Conservation (phyloP, 768 basidiomycete genomes). For the Plicaturopsis crispa region DNA sequence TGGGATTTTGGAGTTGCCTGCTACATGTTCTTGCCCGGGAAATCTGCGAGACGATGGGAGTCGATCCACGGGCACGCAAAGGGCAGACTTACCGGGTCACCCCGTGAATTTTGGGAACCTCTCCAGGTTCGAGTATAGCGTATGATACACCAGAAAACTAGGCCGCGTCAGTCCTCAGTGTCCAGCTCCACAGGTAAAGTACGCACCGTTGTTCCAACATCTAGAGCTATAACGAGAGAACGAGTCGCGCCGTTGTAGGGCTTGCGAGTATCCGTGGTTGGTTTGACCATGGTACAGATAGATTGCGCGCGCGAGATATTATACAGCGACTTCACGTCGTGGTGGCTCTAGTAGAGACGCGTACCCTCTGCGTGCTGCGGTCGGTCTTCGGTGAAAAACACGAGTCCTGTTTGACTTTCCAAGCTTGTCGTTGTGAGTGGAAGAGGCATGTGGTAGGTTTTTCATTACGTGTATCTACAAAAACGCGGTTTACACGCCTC, state of each 20-base stretch:
- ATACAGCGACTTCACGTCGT: no score
- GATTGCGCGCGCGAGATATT: no score
- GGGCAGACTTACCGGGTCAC: constrained; percentile 52
- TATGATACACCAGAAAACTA: constrained; percentile 56
- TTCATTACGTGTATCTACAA: constrained; percentile 3
- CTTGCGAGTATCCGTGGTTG: constrained; percentile 58
- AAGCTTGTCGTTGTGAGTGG: not conserved
- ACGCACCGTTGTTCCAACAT: constrained; percentile 79
- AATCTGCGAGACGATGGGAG: constrained; percentile 39
- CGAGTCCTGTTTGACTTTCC: no score
- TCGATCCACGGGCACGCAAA: not conserved
- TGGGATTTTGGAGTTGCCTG: constrained; percentile 79
- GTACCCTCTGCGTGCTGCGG: no score
- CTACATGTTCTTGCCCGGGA: constrained; percentile 81
- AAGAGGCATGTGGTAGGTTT: constrained; percentile 4
- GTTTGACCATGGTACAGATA: constrained; percentile 31
- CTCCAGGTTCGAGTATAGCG: constrained; percentile 74
- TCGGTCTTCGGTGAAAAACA: no score
- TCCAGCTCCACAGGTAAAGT: constrained; percentile 51
- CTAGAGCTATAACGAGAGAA: constrained; percentile 71
- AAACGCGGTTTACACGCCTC: constrained; percentile 11
- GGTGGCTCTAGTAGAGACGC: no score
- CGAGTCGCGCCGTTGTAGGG: constrained; percentile 60
- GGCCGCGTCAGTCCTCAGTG: no score
- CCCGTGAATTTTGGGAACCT: constrained; percentile 75